Base-by-base conservation (phyloP, 2,329 filamentous ascomycete genomes). In the Cladosporium velox region DNA sequence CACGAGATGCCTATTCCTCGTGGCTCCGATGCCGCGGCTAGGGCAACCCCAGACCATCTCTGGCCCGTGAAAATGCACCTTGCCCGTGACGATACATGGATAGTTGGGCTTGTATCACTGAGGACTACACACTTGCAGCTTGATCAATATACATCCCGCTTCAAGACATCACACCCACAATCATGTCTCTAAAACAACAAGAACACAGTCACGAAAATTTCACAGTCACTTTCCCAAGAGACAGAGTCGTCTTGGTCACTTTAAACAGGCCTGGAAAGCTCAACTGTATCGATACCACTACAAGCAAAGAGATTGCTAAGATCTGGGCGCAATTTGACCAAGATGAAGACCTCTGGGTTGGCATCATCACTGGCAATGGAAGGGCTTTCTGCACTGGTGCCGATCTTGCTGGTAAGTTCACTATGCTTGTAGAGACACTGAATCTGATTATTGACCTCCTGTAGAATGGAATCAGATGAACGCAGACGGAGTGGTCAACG, bases 381-480 rank as follows among this genome's bases (percentile, higher is more conserved):
- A 81, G 80, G 69, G 81, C 84, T 0, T 86, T 87, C 73, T 86
- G 82, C 65, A 84, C 83, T 1, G 85, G 85, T 1, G 83, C 84
- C 49, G 85, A 87, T 66, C 73, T 87, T 57, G 83, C 84, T 55
- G 85, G 84, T 68, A 79, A 76, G 72, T 47, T 15, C 1, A 38
- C n/a, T 12, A n/a, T 28, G 14, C 15, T 2, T 4, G 8, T 12
- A 3, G 28, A 12, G 4, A 12, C 14, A 26, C 5, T 11, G 5
- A 44, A 26, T 57, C 18, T 34, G 14, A 35, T 21, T 7, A 41
- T 34, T 15, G 18, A 30, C 32, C 15, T 2, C 10, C 1, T 34
- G 38, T 55, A 72, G 73, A 75, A 67, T 75, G 72, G 73, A 70
- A 75, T 55, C 60, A 67, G 26, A 69, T 70, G 68, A 71, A 71